Evolutionary conservation across 148 eudicot species (phyloP).

Genomic region (Diospyros lotus): DNA sequence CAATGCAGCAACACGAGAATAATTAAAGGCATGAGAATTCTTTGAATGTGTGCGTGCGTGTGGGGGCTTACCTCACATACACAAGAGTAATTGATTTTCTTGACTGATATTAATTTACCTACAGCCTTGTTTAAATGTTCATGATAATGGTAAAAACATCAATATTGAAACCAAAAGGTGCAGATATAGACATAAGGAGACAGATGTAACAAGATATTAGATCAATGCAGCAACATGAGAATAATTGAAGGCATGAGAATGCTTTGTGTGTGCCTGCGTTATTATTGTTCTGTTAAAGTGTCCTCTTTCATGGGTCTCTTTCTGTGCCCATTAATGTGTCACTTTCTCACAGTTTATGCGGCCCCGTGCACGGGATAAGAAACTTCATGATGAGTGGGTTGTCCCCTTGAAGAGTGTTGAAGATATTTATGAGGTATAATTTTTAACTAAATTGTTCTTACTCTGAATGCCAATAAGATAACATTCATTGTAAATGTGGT

Average conservation of each 20-base stretch:
- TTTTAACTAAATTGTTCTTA: slow-evolving; percentile 3
- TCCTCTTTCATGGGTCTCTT: neutral
- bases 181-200: too few species aligned
- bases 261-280: too few species aligned
- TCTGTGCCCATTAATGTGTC: slow-evolving; percentile 3
- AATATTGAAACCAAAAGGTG: too few species aligned
- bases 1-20: neutral
- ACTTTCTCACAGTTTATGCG: slow-evolving; percentile 67
- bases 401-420: slow-evolving; percentile 66
- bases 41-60: neutral
- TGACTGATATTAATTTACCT: neutral
- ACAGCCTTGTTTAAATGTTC: neutral
- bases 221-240: too few species aligned
- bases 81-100: neutral
- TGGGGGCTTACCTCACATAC: neutral
- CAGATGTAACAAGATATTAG: too few species aligned
- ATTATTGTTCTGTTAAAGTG: neutral
- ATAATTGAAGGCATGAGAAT: too few species aligned
- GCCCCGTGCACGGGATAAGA: slow-evolving; percentile 83
- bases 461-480: neutral
- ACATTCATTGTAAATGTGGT: slow-evolving; percentile 6
- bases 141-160: too few species aligned
- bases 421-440: slow-evolving; percentile 67
- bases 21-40: neutral
- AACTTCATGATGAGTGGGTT: slow-evolving; percentile 86